Conservation (phyloP, 1,284 basidiomycete genomes). For the Boletellus dicymbophilus region DNA sequence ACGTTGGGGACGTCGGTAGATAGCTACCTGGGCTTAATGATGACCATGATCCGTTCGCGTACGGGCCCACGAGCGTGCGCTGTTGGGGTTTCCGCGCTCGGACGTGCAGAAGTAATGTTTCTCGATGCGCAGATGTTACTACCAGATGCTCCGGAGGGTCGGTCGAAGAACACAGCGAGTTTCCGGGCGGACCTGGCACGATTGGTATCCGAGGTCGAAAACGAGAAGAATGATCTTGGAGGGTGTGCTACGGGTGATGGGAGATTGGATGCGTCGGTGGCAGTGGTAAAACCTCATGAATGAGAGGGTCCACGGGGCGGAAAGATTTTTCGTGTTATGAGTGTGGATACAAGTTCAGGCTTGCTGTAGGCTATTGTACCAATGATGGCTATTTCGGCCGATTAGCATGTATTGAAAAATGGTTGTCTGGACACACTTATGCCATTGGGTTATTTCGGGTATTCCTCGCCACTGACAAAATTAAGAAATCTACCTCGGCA, state of each 20-base stretch:
- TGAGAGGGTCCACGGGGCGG: too few relatives aligned
- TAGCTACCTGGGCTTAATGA: slow-evolving; percentile 3
- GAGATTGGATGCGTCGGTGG: slow-evolving; percentile 3
- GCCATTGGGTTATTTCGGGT: too few relatives aligned
- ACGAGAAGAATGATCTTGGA: neutral
- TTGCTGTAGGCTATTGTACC: too few relatives aligned
- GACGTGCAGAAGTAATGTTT: slow-evolving; percentile 6
- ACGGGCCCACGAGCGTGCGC: neutral
- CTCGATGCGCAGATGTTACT: slow-evolving; percentile 12
- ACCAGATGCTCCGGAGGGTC: neutral
- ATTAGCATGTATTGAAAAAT: too few relatives aligned
- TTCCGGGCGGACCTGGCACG: slow-evolving; percentile 3
- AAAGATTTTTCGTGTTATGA: too few relatives aligned
- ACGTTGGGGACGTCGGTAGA: slow-evolving; percentile 12
- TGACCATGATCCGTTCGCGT: slow-evolving; percentile 17
- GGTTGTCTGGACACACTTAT: too few relatives aligned
- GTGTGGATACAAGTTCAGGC: too few relatives aligned
- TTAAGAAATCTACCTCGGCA: too few relatives aligned
- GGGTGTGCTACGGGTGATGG: neutral
- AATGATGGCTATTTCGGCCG: too few relatives aligned
- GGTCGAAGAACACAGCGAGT: neutral
- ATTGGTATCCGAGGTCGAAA: neutral
- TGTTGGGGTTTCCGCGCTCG: slow-evolving; percentile 4
- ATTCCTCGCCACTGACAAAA: too few relatives aligned
- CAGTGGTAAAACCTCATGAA: too few relatives aligned